Conservation (phyloP, 2,329 filamentous ascomycete species). For the Tricladium varicosporioides region DNA sequence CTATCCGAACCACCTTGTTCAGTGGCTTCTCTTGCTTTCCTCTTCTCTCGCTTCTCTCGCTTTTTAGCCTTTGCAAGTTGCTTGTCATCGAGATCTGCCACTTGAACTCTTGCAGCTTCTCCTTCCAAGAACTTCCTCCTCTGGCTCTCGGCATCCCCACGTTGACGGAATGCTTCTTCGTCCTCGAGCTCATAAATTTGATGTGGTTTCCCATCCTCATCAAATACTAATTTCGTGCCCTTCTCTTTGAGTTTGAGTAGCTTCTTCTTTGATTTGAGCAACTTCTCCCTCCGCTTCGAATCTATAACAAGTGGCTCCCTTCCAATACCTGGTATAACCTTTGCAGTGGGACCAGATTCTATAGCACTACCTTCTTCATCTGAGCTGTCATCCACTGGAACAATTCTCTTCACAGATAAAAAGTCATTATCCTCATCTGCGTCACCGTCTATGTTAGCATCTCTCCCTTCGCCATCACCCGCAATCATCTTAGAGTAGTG, state of each 20-base stretch:
- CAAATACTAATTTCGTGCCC: slow-evolving; percentile 82
- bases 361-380: slow-evolving; percentile 46
- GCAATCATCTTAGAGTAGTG: slow-evolving; percentile 88
- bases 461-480: slow-evolving; percentile 49
- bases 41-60: slow-evolving; percentile 71
- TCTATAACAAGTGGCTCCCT: slow-evolving; percentile 78
- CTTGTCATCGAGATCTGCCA: slow-evolving; percentile 83
- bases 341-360: slow-evolving; percentile 43
- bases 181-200: slow-evolving; percentile 85
- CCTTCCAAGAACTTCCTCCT: slow-evolving; percentile 73
- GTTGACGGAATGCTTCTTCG: slow-evolving; percentile 74
- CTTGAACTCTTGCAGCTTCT: slow-evolving; percentile 68
- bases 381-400: slow-evolving; percentile 61
- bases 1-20: slow-evolving; percentile 42
- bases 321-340: slow-evolving; percentile 65
- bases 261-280: slow-evolving; percentile 94
- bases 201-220: slow-evolving; percentile 85
- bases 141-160: slow-evolving; percentile 74
- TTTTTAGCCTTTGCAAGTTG: slow-evolving; percentile 73
- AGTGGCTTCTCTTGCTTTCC: slow-evolving; percentile 63
- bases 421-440: slow-evolving; percentile 78
- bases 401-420: slow-evolving; percentile 83
- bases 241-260: slow-evolving; percentile 86
- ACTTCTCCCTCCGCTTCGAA: slow-evolving; percentile 91
- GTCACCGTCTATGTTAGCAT: slow-evolving; percentile 46